Conservation (phyloP, 1,284 basidiomycete species). For the Tilletia indica region DNA sequence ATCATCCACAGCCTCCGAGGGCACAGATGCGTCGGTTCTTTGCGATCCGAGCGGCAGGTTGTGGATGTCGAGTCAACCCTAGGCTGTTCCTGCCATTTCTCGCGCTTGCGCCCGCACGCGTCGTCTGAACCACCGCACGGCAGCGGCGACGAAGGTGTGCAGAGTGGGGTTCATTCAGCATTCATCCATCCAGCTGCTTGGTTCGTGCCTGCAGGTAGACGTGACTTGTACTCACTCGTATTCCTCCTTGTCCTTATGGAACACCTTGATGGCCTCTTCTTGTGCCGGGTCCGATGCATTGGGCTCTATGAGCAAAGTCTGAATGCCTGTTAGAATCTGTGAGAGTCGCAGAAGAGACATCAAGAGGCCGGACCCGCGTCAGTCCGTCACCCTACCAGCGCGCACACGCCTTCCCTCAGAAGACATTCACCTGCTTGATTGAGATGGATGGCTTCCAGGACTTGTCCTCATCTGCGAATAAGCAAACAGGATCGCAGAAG, state of each 20-base stretch:
- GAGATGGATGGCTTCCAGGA: constrained; percentile 98
- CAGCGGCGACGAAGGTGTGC: neutral
- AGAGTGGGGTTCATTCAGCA: neutral
- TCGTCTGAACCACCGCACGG: neutral
- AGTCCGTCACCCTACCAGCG: neutral
- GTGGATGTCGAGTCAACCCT: too few relatives aligned
- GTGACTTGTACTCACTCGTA: constrained; percentile 40
- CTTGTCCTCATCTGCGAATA: constrained; percentile 80
- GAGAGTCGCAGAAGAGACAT: constrained; percentile 17
- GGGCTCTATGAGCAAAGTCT: constrained; percentile 88
- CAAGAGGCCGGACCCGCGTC: neutral
- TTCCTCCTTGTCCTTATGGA: constrained; percentile 66
- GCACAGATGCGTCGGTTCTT: too few relatives aligned
- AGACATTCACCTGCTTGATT: constrained; percentile 80
- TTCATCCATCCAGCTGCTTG: neutral
- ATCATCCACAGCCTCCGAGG: too few relatives aligned
- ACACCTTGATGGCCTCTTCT: constrained; percentile 95
- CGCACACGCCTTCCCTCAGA: neutral
- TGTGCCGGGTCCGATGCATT: constrained; percentile 94
- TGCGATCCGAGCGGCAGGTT: too few relatives aligned
- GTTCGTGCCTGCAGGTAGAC: neutral
- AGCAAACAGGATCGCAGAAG: neutral
- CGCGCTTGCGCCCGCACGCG: constrained; percentile 11
- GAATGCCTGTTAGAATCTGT: constrained; percentile 90
- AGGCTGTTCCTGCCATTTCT: constrained; percentile 7